Base-by-base conservation (phyloP, 2,329 filamentous ascomycete species). In the Aspergillus ibericus region DNA sequence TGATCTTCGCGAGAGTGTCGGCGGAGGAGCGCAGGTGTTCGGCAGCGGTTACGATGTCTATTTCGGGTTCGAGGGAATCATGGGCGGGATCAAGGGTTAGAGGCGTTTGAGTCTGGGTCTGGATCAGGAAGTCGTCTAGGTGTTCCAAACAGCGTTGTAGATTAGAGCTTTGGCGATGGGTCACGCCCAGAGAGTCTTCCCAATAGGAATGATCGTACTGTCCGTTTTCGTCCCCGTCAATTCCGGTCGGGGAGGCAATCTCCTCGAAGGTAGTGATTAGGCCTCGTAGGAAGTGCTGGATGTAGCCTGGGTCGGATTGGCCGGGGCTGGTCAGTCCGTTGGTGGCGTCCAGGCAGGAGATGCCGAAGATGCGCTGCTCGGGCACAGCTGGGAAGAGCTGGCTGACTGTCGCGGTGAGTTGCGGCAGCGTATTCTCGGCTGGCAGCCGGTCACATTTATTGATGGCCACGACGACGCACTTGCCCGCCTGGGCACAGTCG, bases 1-100 rank as follows among this genome's bases (percentile, higher is more conserved):
- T 98, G 67, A 98, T 96, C 58, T 87, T 86, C 1, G 92, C 89
- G n/a, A 97, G 81, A 62, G 86, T 88, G 53, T 88, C 85, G 0
- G 91, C 92, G 12, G 92, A 93, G 64, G 85, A 86, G 44, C 95
- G 88, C 56, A 99, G 81, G 70, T 93, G 87, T 75, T 99, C 95
- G 0, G 95, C 95, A 10, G 92, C 93, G 25, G 96, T 83, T 6
- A 97, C 93, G 49, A 96, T 88, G 70, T 98, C 95, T 7, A 89
- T 80, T 34, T 75, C 74, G 20, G 59, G 58, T 57, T 71, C 70
- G 25, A 56, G 36, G 47, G 34, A 22, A 10, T 54, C 16, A 49
- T 59, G 56, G 53, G 53, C 60, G 62, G 59, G 60, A 59, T 61
- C 56, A 51, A 56, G 49, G 56, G 64, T 59, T 55, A 50, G 47